Base-by-base conservation (phyloP, 73 alveolate genomes). In the Tetrahymena borealis region DNA sequence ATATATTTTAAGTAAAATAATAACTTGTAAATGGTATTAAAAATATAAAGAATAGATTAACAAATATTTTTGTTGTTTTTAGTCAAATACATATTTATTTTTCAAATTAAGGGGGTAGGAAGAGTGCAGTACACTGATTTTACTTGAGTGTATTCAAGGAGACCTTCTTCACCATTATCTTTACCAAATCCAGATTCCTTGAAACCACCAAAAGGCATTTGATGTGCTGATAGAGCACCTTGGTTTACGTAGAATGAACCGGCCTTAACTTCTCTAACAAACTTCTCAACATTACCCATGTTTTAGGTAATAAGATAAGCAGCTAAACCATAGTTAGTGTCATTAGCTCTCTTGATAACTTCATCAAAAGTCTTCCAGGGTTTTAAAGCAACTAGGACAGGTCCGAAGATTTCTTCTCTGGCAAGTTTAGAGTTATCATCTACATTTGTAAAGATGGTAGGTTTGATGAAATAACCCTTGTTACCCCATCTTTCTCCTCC, bases 171-270 rank as follows among this genome's bases (percentile, higher is more conserved):
- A 18, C 98, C 98, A 4, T 85, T 92, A 40, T 98, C 99, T 96
- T 98, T 95, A 40, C 99, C 99, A 91, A 96, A 77, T 39, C 99
- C 99, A 41, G 98, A 94, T 78, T 97, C 94, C 90, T 98, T 98
- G 92, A 91, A 96, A 60, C 99, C 99, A 37, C 99, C 99, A 78
- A 98, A 96, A 5, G 99, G 99, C 32, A 96, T 60, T 38, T 95
- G 93, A 31, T 92, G 96, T 40, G 91, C 96, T 12, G 90, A 32
- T n/a, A 91, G 96, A 90, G 39, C 95, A 78, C 95, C 96, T 91
- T 97, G 90, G 92, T 98, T 98, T 28, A 96, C 97, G 94, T 94
- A 97, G 91, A 96, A 93, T 43, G 43, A 95, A 1, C 96, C 98
- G 78, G 96, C 97, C 94, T 95, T 95, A 60, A 90, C 97, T 79